A percentile compares a stretch with the other conserved stretches of the same genome.
Evolutionary conservation across 1,284 basidiomycete species (phyloP).

Genomic region (Ganoderma lingzhi): DNA sequence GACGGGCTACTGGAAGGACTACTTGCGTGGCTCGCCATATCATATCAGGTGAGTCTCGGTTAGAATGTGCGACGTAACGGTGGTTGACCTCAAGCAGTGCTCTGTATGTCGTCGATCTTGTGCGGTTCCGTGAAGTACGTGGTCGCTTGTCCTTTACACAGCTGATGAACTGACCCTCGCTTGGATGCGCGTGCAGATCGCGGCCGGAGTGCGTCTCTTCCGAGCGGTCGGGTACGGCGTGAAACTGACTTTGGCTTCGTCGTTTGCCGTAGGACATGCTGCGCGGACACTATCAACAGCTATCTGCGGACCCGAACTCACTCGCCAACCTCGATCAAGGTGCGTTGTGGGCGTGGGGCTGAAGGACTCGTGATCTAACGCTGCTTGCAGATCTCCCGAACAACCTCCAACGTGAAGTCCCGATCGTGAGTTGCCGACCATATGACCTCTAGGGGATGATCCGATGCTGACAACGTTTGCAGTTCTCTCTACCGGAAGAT

Average conservation of each 20-base stretch:
- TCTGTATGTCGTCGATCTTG: slow-evolving; percentile 96
- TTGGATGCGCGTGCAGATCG: slow-evolving; percentile 55
- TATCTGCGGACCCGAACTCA: slow-evolving; percentile 94
- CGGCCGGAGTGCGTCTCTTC: slow-evolving; percentile 75
- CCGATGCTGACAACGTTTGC: not conserved
- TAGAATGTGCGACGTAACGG: not conserved
- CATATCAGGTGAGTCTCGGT: slow-evolving; percentile 79
- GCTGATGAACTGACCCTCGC: not conserved
- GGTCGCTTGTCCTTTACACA: not conserved
- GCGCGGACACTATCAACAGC: slow-evolving; percentile 90
- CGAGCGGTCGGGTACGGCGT: not conserved
- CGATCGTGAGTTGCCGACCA: slow-evolving; percentile 70
- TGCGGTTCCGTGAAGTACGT: slow-evolving; percentile 87
- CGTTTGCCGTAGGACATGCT: slow-evolving; percentile 77
- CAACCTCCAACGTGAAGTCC: slow-evolving; percentile 87
- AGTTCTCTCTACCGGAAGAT: slow-evolving; percentile 88
- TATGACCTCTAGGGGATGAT: not conserved
- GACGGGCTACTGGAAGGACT: slow-evolving; percentile 92
- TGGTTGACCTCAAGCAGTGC: slow-evolving; percentile 60
- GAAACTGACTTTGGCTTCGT: not conserved
- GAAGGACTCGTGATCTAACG: not conserved
- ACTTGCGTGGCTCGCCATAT: slow-evolving; percentile 83
- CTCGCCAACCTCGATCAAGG: slow-evolving; percentile 96
- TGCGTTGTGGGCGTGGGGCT: slow-evolving; percentile 31
- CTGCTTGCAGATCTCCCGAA: slow-evolving; percentile 82